Evolutionary conservation across 202 grass and related monocot genomes (phyloP).

Genomic region (Saccharum hybrid): DNA sequence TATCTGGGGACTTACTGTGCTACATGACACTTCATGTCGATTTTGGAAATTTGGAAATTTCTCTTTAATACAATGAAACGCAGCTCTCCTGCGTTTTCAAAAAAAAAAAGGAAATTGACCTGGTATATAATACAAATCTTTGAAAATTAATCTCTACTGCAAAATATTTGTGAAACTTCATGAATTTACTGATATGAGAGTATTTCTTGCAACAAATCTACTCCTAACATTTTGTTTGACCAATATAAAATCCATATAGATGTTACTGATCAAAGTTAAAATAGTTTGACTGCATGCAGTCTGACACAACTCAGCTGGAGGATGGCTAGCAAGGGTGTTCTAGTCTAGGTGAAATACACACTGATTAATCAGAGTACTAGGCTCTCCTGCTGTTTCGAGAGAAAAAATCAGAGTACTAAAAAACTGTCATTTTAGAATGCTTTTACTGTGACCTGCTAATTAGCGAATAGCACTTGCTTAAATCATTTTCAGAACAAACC

Average conservation of each 20-base stretch:
- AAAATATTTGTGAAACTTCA: neutral
- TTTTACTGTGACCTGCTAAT: slow-evolving; percentile 7
- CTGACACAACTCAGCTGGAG: neutral
- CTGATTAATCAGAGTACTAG: neutral
- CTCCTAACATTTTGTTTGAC: neutral
- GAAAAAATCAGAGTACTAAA: neutral
- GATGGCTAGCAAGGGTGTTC: neutral
- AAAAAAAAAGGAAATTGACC: too few relatives aligned
- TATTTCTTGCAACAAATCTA: neutral
- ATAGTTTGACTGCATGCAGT: neutral
- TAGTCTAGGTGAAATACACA: slow-evolving; percentile 15
- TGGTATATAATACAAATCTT: slow-evolving; percentile 4
- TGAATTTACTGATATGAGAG: neutral
- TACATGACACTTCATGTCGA: neutral
- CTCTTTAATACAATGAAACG: too few relatives aligned
- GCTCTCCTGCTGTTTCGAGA: neutral
- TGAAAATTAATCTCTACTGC: neutral
- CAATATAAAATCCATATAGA: neutral
- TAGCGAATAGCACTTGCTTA: neutral
- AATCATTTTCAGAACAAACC: neutral
- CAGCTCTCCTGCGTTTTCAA: too few relatives aligned
- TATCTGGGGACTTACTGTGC: slow-evolving; percentile 5
- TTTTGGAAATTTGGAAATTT: too few relatives aligned
- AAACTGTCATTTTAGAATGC: slow-evolving; percentile 9
- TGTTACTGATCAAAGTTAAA: neutral